Evolutionary conservation across 306 rosid genomes (phyloP), one percentile per base, ranked within the genome.

Genomic region (Cucurbita pepo): DNA sequence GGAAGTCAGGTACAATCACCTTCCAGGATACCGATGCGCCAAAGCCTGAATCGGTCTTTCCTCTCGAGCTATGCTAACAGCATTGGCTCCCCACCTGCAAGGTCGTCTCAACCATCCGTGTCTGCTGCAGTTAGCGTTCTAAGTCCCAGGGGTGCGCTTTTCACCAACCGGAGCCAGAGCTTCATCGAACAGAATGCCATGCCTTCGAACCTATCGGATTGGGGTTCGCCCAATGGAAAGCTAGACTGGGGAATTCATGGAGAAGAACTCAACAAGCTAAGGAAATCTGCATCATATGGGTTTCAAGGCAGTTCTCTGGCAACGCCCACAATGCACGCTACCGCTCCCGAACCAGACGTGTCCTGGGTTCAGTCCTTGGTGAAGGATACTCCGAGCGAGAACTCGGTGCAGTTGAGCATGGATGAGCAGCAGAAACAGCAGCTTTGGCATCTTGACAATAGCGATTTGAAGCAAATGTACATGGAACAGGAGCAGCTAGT

Each of bases 351-450:
- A 77, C 87, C 86, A 4, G 91, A 84, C 73, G 90, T 84, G 51
- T 85, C 93, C 12, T 89, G 97, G 93, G 96, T 91, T 78, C 82
- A 86, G 77, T 83, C 97, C 70, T 76, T 87, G 50, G 88, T 87
- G 69, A 83, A 84, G 73, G 97, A 91, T 55, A 82, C 69, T 63
- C 78, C 86, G 6, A 75, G 85, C 6, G 40, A 10, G 38, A 83
- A 78, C 52, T 62, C 74, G 12, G 81, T 71, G 67, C 76, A 71
- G 63, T 72, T 75, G 53, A 75, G 76, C 43, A 66, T 59, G 51
- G 90, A 87, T 76, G 86, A 81, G 80, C 77, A 74, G 71, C 76
- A 79, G 72, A 51, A 64, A 2, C 83, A 83, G 82, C 83, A 74
- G 78, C 88, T 81, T 59, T 81, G 85, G 50, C 81, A 80, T 70